These are phyloP conservation scores for Pisolithus thermaeus DNA, from an alignment of 1,284 basidiomycete species.

Conservation along the genomic window DNA sequence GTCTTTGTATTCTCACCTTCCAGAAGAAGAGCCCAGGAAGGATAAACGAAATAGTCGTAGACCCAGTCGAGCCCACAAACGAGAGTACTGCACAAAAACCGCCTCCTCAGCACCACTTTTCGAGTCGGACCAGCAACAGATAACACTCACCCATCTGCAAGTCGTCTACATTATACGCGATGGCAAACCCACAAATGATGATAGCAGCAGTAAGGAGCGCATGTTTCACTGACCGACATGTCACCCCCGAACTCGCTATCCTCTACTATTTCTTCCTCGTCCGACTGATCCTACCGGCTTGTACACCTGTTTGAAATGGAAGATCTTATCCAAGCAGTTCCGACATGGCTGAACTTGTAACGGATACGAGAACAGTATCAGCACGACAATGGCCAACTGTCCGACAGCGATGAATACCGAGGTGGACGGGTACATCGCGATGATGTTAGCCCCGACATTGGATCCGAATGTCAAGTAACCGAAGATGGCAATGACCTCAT, in stretches of 20 bases:
- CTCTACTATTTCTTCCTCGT: slow-evolving; percentile 43
- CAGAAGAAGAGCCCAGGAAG: slow-evolving; percentile 85
- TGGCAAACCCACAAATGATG: slow-evolving; percentile 62
- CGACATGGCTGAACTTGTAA: slow-evolving; percentile 92
- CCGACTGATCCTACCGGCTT: slow-evolving; percentile 33
- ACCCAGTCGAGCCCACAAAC: slow-evolving; percentile 96
- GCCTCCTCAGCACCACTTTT: slow-evolving; percentile 8
- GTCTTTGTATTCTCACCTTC: slow-evolving; percentile 47
- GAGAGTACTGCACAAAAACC: slow-evolving; percentile 63
- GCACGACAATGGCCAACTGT: slow-evolving; percentile 86
- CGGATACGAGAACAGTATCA: slow-evolving; percentile 90
- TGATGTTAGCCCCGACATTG: slow-evolving; percentile 84
- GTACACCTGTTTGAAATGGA: slow-evolving; percentile 42
- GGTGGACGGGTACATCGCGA: slow-evolving; percentile 93
- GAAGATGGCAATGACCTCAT: slow-evolving; percentile 80
- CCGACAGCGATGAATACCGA: slow-evolving; percentile 91
- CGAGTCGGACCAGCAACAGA: neutral
- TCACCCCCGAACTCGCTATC: slow-evolving; percentile 54
- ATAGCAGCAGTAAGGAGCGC: slow-evolving; percentile 70
- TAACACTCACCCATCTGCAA: slow-evolving; percentile 68
- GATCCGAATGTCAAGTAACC: slow-evolving; percentile 97
- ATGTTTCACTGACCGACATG: slow-evolving; percentile 73
- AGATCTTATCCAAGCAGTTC: slow-evolving; percentile 88
- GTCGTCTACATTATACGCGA: slow-evolving; percentile 82
- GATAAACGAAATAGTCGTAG: slow-evolving; percentile 96